Evolutionary conservation across 78 protist genomes (phyloP).

Genomic region (Planoprotostelium fungivorum): DNA sequence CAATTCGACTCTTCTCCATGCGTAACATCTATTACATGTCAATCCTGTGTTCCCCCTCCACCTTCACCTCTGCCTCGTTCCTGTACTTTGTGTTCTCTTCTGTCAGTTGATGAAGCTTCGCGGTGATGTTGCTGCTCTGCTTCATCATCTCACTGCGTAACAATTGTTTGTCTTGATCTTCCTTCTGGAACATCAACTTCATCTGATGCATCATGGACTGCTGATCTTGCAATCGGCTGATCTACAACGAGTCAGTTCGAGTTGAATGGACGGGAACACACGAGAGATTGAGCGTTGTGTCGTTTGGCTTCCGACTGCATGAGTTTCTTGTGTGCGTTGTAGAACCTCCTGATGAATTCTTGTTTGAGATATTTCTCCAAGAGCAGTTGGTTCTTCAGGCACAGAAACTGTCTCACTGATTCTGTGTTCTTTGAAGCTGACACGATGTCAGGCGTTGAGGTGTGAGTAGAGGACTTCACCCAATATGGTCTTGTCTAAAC

Average conservation of each 20-base stretch:
- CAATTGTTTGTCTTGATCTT: background rate
- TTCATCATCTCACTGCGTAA: background rate
- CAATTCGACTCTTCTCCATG: background rate
- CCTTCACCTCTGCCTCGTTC: background rate
- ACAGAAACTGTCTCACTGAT: background rate
- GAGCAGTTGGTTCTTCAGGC: background rate
- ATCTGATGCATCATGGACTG: background rate
- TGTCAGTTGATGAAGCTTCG: background rate
- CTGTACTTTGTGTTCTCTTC: background rate
- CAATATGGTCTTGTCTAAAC: too few species aligned
- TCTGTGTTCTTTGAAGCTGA: background rate
- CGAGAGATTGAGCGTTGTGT: background rate
- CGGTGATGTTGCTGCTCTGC: background rate
- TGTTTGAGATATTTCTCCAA: background rate
- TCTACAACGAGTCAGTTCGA: background rate
- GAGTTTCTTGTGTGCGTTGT: background rate
- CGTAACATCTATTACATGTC: background rate
- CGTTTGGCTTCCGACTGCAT: background rate
- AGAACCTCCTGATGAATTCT: background rate
- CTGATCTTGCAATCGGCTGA: background rate
- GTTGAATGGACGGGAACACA: background rate
- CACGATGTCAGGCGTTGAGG: too few species aligned
- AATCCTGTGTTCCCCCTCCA: background rate
- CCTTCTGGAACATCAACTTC: background rate
- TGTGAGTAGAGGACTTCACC: too few species aligned